Base-by-base conservation (phyloP, 331 rosid genomes). In the Malus hybrid region DNA sequence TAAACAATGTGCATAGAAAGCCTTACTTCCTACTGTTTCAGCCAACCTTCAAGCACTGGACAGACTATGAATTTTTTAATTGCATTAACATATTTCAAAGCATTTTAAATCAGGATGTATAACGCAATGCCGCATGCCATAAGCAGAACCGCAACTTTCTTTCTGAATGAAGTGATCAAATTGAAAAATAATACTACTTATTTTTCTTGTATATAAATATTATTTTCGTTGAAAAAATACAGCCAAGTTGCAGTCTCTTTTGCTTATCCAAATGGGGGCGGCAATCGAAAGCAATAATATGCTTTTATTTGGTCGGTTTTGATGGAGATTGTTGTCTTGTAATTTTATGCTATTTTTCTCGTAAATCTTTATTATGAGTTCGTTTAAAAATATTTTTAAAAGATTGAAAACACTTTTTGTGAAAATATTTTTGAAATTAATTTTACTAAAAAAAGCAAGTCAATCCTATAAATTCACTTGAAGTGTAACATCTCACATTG, bases 261-360 rank as follows among this genome's bases (percentile, higher is more conserved):
- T 52, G 78, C 42, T 65, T 61, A 59, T 73, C 59, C 34, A 75
- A 70, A 54, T 44, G 57, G 18, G 89, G 96, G 82, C 96, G 96
- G 96, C 81, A 57, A 62, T 19, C 46, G 71, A 36, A 59, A 67
- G 44, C 73, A 85, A 79, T 74, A 64, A 77, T 76, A 77, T 76
- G 59, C 70, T 80, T 31, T 75, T n/a, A 63, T 55, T 56, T 77
- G 89, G 92, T 83, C 90, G 92, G 92, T 81, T 65, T 64, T 63
- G 84, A 86, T 86, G 73, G 84, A 34, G 88, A 78, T 75, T 64
- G 46, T 76, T 57, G 46, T 27, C 81, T 70, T 82, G 80, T 73
- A 66, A 66, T 64, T 61, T 74, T 74, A 16, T 61, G 56, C 76
- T 56, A 33, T 73, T 76, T 81, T 80, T 42, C 61, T 7, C 20